Percentiles rank a stretch among this genome's conserved stretches.
Conservation (phyloP, 495 filamentous ascomycete species). For the Penicillium antarcticum region DNA sequence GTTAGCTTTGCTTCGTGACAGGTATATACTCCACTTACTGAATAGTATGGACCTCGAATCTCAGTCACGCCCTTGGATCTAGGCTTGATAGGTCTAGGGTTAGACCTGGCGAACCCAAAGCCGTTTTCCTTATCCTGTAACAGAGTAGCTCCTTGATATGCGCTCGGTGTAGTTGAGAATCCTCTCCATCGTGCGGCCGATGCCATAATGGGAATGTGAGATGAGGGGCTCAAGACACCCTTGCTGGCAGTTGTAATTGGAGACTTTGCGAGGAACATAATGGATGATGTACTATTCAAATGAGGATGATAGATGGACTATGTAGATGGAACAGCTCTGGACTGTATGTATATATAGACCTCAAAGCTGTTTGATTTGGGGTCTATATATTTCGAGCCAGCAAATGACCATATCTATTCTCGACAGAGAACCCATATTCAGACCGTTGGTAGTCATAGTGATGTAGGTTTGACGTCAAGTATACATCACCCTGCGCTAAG, state of each 20-base stretch:
- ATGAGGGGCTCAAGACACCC: neutral
- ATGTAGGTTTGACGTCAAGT: slow-evolving; percentile 21
- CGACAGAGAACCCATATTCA: neutral
- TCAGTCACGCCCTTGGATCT: slow-evolving; percentile 50
- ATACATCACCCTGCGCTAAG: slow-evolving; percentile 15
- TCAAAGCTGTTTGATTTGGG: no score
- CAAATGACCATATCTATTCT: neutral
- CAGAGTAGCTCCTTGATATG: slow-evolving; percentile 30
- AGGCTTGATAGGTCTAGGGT: slow-evolving; percentile 48
- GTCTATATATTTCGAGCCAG: no score
- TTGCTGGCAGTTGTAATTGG: neutral
- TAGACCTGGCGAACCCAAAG: slow-evolving; percentile 53
- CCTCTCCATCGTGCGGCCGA: slow-evolving; percentile 7
- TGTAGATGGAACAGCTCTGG: neutral
- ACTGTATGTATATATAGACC: neutral
- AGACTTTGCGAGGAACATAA: neutral
- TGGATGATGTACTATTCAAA: neutral
- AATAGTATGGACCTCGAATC: slow-evolving; percentile 57
- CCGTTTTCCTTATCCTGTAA: slow-evolving; percentile 50
- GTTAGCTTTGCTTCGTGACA: neutral
- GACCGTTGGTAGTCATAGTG: neutral
- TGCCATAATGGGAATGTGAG: slow-evolving; percentile 9
- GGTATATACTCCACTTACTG: slow-evolving; percentile 23
- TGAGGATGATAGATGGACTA: neutral
- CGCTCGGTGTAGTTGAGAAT: slow-evolving; percentile 14